Evolutionary conservation across 2,329 filamentous ascomycete genomes (phyloP), one percentile per base, ranked within the genome.

Genomic region (Cryphonectria naterciae): DNA sequence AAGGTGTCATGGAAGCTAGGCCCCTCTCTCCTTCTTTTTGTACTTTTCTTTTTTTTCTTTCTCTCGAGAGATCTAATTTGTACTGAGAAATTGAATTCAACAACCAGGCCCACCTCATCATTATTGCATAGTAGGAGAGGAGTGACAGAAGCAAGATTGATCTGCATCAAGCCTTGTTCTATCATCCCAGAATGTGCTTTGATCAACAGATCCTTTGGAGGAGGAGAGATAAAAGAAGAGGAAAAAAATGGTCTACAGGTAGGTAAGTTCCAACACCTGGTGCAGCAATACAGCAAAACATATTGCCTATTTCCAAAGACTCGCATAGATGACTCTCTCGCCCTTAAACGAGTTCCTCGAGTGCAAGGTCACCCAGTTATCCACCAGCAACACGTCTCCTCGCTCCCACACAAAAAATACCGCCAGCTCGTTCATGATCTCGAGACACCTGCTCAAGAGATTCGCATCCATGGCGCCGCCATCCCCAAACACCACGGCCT

Each of bases 401-500:
- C 69, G 62, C 61, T 68, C 43, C 71, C 71, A 72, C 32, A 32
- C 39, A 35, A 72, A 72, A 4, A 69, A 56, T 19, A 71, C 71
- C 7, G 71, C 68, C 22, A 72, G 66, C 58, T 71, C 71, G 58
- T 65, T 54, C 71, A 72, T 71, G 17, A 72, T 71, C 8, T 67
- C 71, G 10, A 64, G 69, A 28, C 68, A 72, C 35, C 66, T 56
- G n/a, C 62, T 54, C 43, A 72, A 41, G 28, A 68, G n/a, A 5
- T 43, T 41, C 4, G 71, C 68, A 64, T 70, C 62, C n/a, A 72
- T 54, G 4, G 68, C 46, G 39, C 66, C 60, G n/a, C 71, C 71
- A 7, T 72, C 68, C 5, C 68, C 71, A 37, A 72, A 67, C 1
- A 72, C 71, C n/a, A 72, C 71, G 7, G 71, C 71, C 63, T 67